A percentile compares a stretch with the other conserved stretches of the same genome.
Evolutionary conservation across 176 grass and related monocot genomes (phyloP).

Genomic region (Musa beccarii): DNA sequence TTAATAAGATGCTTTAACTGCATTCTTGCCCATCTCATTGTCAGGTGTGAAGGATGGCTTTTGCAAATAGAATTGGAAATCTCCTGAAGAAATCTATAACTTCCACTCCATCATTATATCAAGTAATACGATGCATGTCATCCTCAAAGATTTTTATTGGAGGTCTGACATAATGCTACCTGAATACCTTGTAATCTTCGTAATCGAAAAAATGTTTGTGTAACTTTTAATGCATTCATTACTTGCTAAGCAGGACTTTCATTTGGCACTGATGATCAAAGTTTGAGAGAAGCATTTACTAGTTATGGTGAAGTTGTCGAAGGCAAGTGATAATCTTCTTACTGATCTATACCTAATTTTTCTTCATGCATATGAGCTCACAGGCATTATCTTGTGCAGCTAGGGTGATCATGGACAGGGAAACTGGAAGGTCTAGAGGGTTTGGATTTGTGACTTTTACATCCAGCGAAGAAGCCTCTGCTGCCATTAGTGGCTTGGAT

Average conservation of each 20-base stretch:
- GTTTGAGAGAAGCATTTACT: slow-evolving; percentile 58
- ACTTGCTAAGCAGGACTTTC: slow-evolving; percentile 45
- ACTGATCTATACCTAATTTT: slow-evolving; percentile 1
- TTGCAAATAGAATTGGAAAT: slow-evolving; percentile 45
- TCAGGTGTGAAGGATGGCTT: slow-evolving; percentile 40
- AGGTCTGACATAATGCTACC: slow-evolving; percentile 29
- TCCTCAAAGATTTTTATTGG: slow-evolving; percentile 84
- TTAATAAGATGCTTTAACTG: neutral
- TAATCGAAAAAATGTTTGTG: neutral
- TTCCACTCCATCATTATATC: slow-evolving; percentile 45
- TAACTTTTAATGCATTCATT: slow-evolving; percentile 1
- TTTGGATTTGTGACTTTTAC: slow-evolving; percentile 82
- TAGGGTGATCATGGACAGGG: slow-evolving; percentile 62
- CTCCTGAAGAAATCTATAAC: slow-evolving; percentile 35
- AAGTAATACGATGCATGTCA: slow-evolving; percentile 82
- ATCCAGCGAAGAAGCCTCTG: slow-evolving; percentile 46
- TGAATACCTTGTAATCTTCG: neutral
- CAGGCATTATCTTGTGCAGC: slow-evolving; percentile 24
- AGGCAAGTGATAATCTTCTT: slow-evolving; percentile 28
- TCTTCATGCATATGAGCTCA: neutral
- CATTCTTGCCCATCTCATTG: neutral
- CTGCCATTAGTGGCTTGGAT: slow-evolving; percentile 70
- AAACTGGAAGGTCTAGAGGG: slow-evolving; percentile 69
- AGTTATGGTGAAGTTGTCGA: slow-evolving; percentile 68
- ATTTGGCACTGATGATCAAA: slow-evolving; percentile 54